phyloP scores from a whole-genome alignment of 768 basidiomycete genomes.

The Dentipellis sp. region DNA sequence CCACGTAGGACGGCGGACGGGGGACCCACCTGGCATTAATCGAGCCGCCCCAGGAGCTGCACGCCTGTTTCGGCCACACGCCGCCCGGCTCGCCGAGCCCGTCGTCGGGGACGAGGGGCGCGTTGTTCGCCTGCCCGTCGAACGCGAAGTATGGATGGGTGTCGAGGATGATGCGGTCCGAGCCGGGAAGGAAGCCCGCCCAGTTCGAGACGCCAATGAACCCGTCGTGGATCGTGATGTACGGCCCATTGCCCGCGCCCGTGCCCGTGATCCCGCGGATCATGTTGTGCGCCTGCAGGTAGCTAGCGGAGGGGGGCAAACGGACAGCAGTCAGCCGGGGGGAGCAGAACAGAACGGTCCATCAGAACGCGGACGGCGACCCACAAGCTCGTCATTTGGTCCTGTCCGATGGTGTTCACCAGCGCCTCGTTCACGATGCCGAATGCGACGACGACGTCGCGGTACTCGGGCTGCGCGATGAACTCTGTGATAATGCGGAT shows the following conservation, averaged over 20 bases:
- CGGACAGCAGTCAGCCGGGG: conserved; percentile 17
- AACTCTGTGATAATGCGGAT: conserved; percentile 76
- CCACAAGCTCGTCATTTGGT: conserved; percentile 54
- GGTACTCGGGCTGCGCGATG: conserved; percentile 70
- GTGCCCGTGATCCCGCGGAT: conserved; percentile 69
- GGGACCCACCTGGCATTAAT: conserved; percentile 33
- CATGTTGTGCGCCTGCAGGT: conserved; percentile 50
- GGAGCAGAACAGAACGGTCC: not conserved
- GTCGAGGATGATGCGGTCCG: conserved; percentile 39
- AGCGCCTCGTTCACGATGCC: conserved; percentile 63
- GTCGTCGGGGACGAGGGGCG: conserved; percentile 21
- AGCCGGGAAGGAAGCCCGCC: conserved; percentile 32
- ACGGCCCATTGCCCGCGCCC: conserved; percentile 60
- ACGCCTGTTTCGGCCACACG: conserved; percentile 23
- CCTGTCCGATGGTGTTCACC: conserved; percentile 42
- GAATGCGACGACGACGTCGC: conserved; percentile 50
- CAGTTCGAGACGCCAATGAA: conserved; percentile 41
- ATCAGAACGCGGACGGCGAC: conserved; percentile 22
- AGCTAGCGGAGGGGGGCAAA: conserved; percentile 34
- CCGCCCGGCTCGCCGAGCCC: conserved; percentile 22
- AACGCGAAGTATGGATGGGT: conserved; percentile 38
- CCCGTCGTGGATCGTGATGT: conserved; percentile 44
- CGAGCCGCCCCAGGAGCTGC: conserved; percentile 29
- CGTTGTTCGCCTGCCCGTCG: conserved; percentile 8
- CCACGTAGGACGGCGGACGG: conserved; percentile 14